Conservation (phyloP, 2,329 filamentous ascomycete genomes). For the Remersonia thermophila region DNA sequence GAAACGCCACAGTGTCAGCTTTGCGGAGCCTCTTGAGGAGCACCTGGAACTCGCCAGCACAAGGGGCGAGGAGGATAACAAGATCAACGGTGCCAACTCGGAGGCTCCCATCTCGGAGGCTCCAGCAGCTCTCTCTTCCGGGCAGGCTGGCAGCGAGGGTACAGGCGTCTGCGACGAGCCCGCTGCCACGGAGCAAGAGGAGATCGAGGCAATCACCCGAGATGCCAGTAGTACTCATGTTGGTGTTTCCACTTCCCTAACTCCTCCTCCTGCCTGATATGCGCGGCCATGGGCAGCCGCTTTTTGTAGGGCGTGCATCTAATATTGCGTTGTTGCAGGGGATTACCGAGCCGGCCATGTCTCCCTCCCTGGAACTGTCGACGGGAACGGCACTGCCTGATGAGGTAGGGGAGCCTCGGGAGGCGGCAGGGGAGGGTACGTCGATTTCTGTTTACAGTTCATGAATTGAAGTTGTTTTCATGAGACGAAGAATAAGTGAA, state of each 20-base stretch:
- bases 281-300: background rate
- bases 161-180: background rate
- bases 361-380: conserved; percentile 1
- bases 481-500: too few relatives aligned
- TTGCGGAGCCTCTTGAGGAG: conserved; percentile 13
- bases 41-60: conserved; percentile 6
- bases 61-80: conserved; percentile 2
- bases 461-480: too few relatives aligned
- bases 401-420: background rate
- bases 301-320: conserved; percentile 5
- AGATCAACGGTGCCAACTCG: background rate
- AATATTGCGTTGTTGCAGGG: conserved; percentile 9
- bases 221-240: conserved; percentile 6
- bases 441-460: background rate
- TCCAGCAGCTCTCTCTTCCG: conserved; percentile 3
- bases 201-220: conserved; percentile 3
- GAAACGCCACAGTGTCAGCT: conserved; percentile 15
- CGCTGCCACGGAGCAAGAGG: conserved; percentile 3
- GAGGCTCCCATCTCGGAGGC: conserved; percentile 8
- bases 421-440: conserved; percentile 3
- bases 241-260: conserved; percentile 8
- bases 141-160: background rate
- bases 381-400: background rate
- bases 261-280: conserved; percentile 2
- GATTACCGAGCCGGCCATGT: conserved; percentile 1